Base-by-base conservation (phyloP, 768 basidiomycete genomes). In the Termitomyces sp. region DNA sequence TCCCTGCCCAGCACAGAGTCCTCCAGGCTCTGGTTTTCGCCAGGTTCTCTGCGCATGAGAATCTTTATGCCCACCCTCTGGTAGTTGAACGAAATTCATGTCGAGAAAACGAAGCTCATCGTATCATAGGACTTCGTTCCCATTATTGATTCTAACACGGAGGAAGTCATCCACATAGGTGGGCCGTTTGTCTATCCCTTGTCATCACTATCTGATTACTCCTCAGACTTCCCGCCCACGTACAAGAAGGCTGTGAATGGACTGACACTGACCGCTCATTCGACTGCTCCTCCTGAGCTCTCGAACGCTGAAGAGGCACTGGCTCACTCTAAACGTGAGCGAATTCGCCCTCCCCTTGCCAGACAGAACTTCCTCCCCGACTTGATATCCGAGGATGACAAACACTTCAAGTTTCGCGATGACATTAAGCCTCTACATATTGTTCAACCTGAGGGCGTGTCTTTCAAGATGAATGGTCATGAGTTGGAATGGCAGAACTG, bases 401-500 rank as follows among this genome's bases (percentile, higher is more conserved):
- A 81, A 68, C 76, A 77, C 13, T 85, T 79, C 71, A 82, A 82
- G 61, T 81, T 76, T 14, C 80, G 93, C 28, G 77, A 79, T 26
- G 89, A 87, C 64, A 48, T 95, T 59, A 95, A 93, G 70, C 93
- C 95, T 8, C 72, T 95, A 53, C 89, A 93, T 64, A 74, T 96
- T 67, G 71, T 87, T 1, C 95, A 97, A 69, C 93, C 94, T 1
- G 89, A 95, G 57, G 95, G 95, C 41, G 93, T 96, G 28, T 90
- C 89, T 61, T 98, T 97, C 79, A 89, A 81, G 73, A 79, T 95
- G 72, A 79, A 84, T 48, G 93, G 91, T 0, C 72, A 93, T 64
- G 82, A 83, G 16, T 69, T 95, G 18, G 88, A 91, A 68, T 97
- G 95, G 95, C 95, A 97, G 71, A 94, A 95, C 64, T 97, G 95